Conservation (phyloP, 139 green algal genomes). For the Chlamydomonas asymmetrica region DNA sequence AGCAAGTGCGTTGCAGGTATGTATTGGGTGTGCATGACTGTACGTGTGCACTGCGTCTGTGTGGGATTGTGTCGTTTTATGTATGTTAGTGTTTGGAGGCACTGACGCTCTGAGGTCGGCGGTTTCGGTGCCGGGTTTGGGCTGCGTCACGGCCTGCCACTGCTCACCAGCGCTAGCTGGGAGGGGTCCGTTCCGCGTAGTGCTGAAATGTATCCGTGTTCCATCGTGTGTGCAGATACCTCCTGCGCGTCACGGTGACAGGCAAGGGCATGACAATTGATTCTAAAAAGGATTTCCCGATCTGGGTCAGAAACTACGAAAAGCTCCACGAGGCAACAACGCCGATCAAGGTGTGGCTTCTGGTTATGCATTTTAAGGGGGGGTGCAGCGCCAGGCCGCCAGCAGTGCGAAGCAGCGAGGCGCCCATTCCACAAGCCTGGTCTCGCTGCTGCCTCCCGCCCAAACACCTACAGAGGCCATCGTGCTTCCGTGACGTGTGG, state of each 20-base stretch:
- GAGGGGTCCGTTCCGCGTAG: no score
- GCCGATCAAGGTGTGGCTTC: slow-evolving; percentile 77
- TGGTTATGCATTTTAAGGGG: no score
- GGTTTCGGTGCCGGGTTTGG: neutral
- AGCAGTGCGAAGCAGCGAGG: no score
- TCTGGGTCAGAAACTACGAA: slow-evolving; percentile 87
- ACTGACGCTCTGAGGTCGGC: neutral
- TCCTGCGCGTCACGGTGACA: slow-evolving; percentile 87
- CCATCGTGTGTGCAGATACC: slow-evolving; percentile 65
- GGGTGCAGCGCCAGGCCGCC: no score
- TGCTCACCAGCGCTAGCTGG: neutral
- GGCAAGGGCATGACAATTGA: slow-evolving; percentile 75
- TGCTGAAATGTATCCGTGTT: no score
- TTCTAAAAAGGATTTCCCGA: slow-evolving; percentile 76
- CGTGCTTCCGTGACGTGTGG: no score
- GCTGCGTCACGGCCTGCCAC: no score
- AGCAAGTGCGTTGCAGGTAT: slow-evolving; percentile 69
- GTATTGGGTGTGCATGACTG: no score
- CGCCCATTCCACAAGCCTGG: no score
- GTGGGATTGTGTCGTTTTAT: neutral
- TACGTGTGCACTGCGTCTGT: no score
- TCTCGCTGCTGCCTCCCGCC: no score
- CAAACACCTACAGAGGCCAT: no score
- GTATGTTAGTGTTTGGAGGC: neutral
- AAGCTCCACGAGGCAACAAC: slow-evolving; percentile 28